Evolutionary conservation across 257 asterid genomes (phyloP).

Genomic region (Parsonsia alboflavescens): DNA sequence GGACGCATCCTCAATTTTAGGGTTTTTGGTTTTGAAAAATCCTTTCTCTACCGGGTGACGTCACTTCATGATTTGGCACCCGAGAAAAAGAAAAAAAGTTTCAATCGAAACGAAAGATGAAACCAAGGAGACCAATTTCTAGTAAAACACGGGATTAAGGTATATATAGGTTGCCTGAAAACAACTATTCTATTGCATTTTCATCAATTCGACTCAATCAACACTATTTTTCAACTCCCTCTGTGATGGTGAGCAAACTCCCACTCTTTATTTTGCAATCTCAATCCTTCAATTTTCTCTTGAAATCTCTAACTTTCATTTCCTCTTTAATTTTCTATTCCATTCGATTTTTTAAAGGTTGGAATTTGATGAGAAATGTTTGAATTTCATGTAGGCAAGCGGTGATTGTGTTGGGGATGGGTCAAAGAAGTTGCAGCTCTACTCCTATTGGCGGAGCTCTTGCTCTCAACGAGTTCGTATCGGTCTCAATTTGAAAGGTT

Average conservation of each 20-base stretch:
- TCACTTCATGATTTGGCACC: too few relatives aligned
- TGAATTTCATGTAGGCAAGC: slow-evolving; percentile 10
- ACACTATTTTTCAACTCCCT: background rate
- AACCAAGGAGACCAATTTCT: too few relatives aligned
- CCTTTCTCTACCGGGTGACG: too few relatives aligned
- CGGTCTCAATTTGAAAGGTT: slow-evolving; percentile 12
- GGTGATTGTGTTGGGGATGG: background rate
- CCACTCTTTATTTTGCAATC: background rate
- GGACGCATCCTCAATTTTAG: too few relatives aligned
- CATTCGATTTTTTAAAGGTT: background rate
- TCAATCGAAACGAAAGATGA: too few relatives aligned
- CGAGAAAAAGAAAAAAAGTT: too few relatives aligned
- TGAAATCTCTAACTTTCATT: background rate
- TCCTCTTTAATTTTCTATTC: background rate
- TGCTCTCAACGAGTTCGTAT: slow-evolving; percentile 9
- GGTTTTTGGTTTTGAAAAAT: too few relatives aligned
- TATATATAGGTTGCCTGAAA: too few relatives aligned
- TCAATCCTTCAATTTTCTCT: background rate
- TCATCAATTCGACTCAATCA: background rate
- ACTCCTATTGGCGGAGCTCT: slow-evolving; percentile 8
- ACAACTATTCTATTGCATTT: too few relatives aligned
- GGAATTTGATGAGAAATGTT: background rate
- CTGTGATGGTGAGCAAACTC: background rate
- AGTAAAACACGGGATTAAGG: background rate
- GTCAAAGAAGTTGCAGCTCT: slow-evolving; percentile 9